A percentile compares a stretch with the other conserved stretches of the same genome.
These are phyloP conservation scores for Yamadazyma scolyti DNA, from an alignment of 805 yeast genomes.

Conservation along the genomic window DNA sequence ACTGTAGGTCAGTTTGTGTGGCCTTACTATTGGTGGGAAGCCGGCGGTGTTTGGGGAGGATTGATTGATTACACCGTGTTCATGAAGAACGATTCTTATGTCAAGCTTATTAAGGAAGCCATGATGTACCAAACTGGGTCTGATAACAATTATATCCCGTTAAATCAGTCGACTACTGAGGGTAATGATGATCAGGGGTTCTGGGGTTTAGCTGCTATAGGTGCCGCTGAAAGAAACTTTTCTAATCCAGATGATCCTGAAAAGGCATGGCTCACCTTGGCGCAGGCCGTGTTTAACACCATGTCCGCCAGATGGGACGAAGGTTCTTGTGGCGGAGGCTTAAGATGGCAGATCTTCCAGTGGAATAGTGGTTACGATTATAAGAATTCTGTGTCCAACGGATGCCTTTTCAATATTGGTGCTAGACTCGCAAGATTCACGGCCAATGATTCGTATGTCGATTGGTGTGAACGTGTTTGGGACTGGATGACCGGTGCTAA, in stretches of 20 bases:
- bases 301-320: slow-evolving; percentile 44
- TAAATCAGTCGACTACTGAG: slow-evolving; percentile 85
- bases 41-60: slow-evolving; percentile 93
- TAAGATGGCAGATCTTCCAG: slow-evolving; percentile 47
- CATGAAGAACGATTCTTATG: slow-evolving; percentile 68
- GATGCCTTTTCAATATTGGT: slow-evolving; percentile 41
- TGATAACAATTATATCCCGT: slow-evolving; percentile 76
- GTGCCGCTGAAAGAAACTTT: slow-evolving; percentile 87
- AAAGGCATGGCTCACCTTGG: slow-evolving; percentile 37
- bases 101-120: slow-evolving; percentile 54
- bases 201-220: slow-evolving; percentile 93
- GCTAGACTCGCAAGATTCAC: slow-evolving; percentile 44
- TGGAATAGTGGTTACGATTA: slow-evolving; percentile 47
- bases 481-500: slow-evolving; percentile 39
- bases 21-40: slow-evolving; percentile 99
- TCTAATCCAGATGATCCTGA: slow-evolving; percentile 43
- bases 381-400: slow-evolving; percentile 43
- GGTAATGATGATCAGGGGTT: slow-evolving; percentile 98
- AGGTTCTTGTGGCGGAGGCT: slow-evolving; percentile 36
- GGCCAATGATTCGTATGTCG: slow-evolving; percentile 34
- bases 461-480: slow-evolving; percentile 41
- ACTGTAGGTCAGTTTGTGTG: slow-evolving; percentile 80
- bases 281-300: slow-evolving; percentile 42
- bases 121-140: slow-evolving; percentile 64
- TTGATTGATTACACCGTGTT: slow-evolving; percentile 74